Evolutionary conservation across 1,139 yeast species (phyloP).

Genomic region (Zygosaccharomyces sapae): DNA sequence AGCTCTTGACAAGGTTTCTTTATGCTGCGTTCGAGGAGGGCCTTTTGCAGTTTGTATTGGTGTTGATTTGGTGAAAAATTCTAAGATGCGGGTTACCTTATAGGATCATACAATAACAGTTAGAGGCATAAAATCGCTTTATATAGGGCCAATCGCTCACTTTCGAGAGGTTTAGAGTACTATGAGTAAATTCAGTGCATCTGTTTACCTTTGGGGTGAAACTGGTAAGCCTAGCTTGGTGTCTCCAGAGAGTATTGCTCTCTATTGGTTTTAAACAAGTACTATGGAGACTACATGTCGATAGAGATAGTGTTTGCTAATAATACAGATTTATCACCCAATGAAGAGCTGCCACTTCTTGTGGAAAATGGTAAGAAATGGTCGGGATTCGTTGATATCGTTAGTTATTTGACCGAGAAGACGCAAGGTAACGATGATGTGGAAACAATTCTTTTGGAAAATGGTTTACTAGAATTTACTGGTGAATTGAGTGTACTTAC

Average conservation of each 20-base stretch:
- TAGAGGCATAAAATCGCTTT: background rate
- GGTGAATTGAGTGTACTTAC: conserved; percentile 36
- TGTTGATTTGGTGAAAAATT: background rate
- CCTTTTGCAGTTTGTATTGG: background rate
- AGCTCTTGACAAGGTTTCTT: background rate
- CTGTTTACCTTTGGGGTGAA: conserved; percentile 31
- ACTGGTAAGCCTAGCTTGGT: conserved; percentile 27
- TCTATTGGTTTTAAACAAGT: conserved; percentile 26
- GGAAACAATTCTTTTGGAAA: conserved; percentile 16
- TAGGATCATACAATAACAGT: background rate
- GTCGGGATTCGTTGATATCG: conserved; percentile 51
- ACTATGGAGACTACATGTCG: conserved; percentile 3
- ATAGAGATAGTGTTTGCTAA: conserved; percentile 30
- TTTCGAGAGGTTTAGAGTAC: background rate
- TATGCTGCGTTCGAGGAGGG: too few relatives aligned
- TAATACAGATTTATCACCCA: conserved; percentile 49
- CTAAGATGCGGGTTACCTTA: conserved; percentile 5
- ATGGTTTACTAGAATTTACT: conserved; percentile 24
- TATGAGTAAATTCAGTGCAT: background rate
- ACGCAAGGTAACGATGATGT: background rate
- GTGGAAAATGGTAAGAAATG: conserved; percentile 33
- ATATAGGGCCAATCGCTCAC: background rate
- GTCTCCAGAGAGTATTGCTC: conserved; percentile 33
- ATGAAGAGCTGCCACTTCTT: conserved; percentile 56
- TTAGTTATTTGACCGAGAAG: conserved; percentile 35